Conservation (phyloP, 2,329 filamentous ascomycete genomes). For the Rutstroemia sp. region DNA sequence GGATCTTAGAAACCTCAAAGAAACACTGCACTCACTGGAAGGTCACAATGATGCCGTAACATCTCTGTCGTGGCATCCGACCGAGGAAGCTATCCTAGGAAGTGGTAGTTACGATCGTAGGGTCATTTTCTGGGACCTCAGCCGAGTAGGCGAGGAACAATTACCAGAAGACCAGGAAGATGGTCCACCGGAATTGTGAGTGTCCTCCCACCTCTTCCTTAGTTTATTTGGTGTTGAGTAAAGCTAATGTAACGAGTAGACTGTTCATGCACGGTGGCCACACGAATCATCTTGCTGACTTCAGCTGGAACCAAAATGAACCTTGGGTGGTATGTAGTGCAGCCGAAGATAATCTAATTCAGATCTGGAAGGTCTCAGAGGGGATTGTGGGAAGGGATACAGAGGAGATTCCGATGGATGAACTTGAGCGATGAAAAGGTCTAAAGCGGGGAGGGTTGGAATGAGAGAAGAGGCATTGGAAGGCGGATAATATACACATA, state of each 20-base stretch:
- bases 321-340: constrained; percentile 95
- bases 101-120: constrained; percentile 89
- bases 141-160: constrained; percentile 87
- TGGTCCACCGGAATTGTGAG: constrained; percentile 86
- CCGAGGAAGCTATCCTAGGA: constrained; percentile 79
- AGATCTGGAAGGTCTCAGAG: constrained; percentile 86
- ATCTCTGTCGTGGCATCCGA: constrained; percentile 89
- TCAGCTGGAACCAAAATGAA: constrained; percentile 95
- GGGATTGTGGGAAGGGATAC: constrained; percentile 74
- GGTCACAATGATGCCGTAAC: constrained; percentile 87
- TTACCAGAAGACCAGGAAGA: constrained; percentile 92
- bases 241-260: constrained; percentile 34
- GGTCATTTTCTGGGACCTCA: constrained; percentile 95
- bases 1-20: constrained; percentile 86
- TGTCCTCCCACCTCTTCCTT: constrained; percentile 19
- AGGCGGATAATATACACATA: too few species aligned
- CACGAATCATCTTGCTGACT: constrained; percentile 93
- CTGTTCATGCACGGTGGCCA: constrained; percentile 99
- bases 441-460: too few species aligned
- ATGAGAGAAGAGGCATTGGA: too few species aligned
- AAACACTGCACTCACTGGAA: constrained; percentile 83
- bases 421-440: constrained; percentile 49
- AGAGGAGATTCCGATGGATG: constrained; percentile 67
- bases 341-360: constrained; percentile 92
- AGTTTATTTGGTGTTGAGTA: background rate